Percentiles rank a stretch among this genome's conserved stretches.
Conservation (phyloP, 169 alveolate species). For the Plasmodium malariae region DNA sequence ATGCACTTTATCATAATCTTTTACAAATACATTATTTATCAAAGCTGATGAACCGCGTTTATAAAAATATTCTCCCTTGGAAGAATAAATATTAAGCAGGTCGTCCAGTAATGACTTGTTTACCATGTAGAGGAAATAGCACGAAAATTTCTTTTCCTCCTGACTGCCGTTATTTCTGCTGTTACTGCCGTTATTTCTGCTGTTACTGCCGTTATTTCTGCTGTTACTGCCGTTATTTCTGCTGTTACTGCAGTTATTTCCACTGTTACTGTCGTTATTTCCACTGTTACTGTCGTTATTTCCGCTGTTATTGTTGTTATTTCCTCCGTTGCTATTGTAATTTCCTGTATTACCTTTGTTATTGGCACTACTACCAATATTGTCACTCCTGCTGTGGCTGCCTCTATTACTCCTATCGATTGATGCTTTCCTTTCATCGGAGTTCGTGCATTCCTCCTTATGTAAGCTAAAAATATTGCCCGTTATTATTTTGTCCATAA, state of each 20-base stretch:
- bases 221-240: no score
- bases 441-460: slow-evolving; percentile 10
- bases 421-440: background rate
- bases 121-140: slow-evolving; percentile 63
- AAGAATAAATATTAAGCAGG: slow-evolving; percentile 34
- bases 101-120: slow-evolving; percentile 47
- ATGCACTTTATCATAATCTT: slow-evolving; percentile 47
- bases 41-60: slow-evolving; percentile 27
- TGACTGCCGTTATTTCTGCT: background rate
- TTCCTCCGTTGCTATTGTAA: background rate
- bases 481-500: slow-evolving; percentile 42
- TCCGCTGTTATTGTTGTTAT: no score
- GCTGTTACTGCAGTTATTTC: background rate
- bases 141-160: slow-evolving; percentile 27
- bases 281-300: background rate
- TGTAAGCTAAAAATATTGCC: slow-evolving; percentile 41
- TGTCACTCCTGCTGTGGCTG: background rate
- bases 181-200: background rate
- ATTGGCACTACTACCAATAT: background rate
- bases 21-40: slow-evolving; percentile 24
- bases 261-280: background rate
- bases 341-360: background rate
- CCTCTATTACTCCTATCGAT: background rate
- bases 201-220: background rate
- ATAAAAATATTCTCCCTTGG: slow-evolving; percentile 71